Evolutionary conservation across 2,329 filamentous ascomycete species (phyloP), one percentile per base, ranked within the genome.

Genomic region (Fusarium cicatricum): DNA sequence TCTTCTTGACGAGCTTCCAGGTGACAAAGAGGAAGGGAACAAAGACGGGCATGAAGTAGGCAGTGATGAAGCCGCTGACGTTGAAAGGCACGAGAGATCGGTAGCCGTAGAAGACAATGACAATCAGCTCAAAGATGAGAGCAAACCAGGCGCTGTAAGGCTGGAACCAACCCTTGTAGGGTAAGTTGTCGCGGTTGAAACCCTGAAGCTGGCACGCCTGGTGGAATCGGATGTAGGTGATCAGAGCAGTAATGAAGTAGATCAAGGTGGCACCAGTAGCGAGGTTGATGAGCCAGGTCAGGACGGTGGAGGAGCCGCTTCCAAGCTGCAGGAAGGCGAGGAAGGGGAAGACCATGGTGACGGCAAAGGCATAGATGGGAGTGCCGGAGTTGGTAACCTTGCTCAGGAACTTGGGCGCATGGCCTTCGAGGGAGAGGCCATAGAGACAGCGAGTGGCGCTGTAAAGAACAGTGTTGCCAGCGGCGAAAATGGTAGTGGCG

Each of bases 1-100:
- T 89, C 47, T 75, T 77, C 74, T 85, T 84, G 68, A 85, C 12
- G 2, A 89, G 4, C 73, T 90, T 90, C 84, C 85, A 90, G 59
- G 77, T 77, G 15, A 80, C 48, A 67, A 80, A 88, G 23, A 84
- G 71, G 29, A 85, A 67, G 5, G 79, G 76, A 1, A 79, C 78
- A 21, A 85, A 65, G n/a, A 85, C 69, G 45, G 80, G 72, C 80
- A 85, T 83, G 23, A 78, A 79, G 70, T 85, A 85, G 72, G 81
- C 81, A 4, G 75, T 71, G 67, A 81, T 74, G 62, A 82, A 79
- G 29, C 67, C 75, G 1, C 77, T 70, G 33, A 78, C 74, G 17
- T 71, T 72, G 7, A 7, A 7, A 19, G 69, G 69, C 9, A 57
- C 55, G 68, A 83, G 82, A 0, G 77, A 71, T 2, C 74, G 72